Percentiles rank a stretch among this genome's conserved stretches.
Evolutionary conservation across 2,329 filamentous ascomycete genomes (phyloP).

Genomic region (Xylaria digitata): DNA sequence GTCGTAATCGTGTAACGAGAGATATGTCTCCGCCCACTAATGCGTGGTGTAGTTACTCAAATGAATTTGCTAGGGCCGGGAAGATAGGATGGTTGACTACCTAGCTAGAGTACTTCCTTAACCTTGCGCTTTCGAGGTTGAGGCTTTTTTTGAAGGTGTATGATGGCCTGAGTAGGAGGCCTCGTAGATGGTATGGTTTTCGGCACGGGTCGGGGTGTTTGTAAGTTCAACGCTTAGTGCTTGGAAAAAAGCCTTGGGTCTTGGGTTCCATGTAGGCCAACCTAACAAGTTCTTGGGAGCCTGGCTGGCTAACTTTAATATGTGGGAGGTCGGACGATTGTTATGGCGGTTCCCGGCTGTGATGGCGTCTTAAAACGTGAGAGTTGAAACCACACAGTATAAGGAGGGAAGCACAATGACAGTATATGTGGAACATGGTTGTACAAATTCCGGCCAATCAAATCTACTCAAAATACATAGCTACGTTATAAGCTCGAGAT

Average conservation of each 20-base stretch:
- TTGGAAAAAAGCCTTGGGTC: background rate
- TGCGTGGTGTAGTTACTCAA: background rate
- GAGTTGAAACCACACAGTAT: background rate
- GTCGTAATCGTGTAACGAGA: slow-evolving; percentile 21
- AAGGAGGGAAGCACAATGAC: no score
- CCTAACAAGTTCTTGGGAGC: background rate
- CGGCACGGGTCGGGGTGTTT: slow-evolving; percentile 28
- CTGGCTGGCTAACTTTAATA: background rate
- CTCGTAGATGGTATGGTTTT: slow-evolving; percentile 36
- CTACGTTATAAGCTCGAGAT: background rate
- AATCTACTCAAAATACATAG: background rate
- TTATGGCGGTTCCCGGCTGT: background rate
- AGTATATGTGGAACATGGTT: slow-evolving; percentile 1
- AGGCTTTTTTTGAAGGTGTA: background rate
- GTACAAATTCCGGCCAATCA: slow-evolving; percentile 5
- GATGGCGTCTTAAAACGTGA: background rate
- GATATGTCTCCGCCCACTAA: slow-evolving; percentile 23
- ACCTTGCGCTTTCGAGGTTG: background rate
- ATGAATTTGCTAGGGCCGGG: background rate
- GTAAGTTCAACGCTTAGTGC: slow-evolving; percentile 23
- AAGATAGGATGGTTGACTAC: background rate
- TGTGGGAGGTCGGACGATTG: slow-evolving; percentile 15
- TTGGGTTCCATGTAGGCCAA: background rate
- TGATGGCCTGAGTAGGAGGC: slow-evolving; percentile 27
- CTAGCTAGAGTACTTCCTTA: slow-evolving; percentile 7